Conservation (phyloP, 768 basidiomycete species). For the Kwoniella europaea region DNA sequence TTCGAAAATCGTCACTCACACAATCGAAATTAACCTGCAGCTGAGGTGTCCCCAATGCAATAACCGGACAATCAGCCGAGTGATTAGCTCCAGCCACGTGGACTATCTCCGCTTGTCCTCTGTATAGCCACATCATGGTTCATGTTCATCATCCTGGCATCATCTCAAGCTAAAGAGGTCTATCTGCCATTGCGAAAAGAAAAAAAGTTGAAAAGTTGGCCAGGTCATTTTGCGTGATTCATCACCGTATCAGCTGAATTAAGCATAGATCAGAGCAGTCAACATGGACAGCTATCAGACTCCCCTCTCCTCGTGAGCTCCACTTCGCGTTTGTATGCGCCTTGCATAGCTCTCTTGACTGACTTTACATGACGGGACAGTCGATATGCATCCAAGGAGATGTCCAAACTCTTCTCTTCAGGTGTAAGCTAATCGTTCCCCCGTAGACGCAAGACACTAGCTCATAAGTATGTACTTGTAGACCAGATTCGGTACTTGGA, state of each 20-base stretch:
- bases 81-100: neutral
- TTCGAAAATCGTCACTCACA: neutral
- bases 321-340: neutral
- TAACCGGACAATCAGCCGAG: slow-evolving; percentile 10
- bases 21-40: slow-evolving; percentile 6
- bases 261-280: neutral
- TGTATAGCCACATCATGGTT: neutral
- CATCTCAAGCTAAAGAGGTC: neutral
- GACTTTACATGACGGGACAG: slow-evolving; percentile 60
- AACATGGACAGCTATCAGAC: slow-evolving; percentile 59
- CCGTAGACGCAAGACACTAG: neutral
- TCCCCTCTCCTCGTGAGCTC: slow-evolving; percentile 57
- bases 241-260: neutral
- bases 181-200: neutral
- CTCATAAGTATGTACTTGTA: slow-evolving; percentile 52
- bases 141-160: neutral
- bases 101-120: neutral
- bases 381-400: slow-evolving; percentile 99
- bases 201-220: neutral
- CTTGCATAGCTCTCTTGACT: neutral
- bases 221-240: neutral
- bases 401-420: slow-evolving; percentile 95
- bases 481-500: slow-evolving; percentile 96
- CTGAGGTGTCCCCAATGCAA: slow-evolving; percentile 1
- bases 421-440: slow-evolving; percentile 64